Evolutionary conservation across 129 eudicot species (phyloP).

Genomic region (sunflower (Helianthus annuus)): DNA sequence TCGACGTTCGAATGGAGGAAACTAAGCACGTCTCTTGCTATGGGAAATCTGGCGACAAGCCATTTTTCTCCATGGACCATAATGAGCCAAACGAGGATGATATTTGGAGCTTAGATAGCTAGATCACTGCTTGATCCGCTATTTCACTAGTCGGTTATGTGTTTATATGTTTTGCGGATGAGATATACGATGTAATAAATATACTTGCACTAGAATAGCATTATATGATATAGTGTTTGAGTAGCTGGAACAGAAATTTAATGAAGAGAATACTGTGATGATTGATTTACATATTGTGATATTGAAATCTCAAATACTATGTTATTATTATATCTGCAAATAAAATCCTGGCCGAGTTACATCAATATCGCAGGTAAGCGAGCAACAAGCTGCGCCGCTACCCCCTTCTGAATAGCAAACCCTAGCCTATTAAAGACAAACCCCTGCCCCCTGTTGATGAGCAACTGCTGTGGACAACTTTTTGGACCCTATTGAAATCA

Average conservation of each 20-base stretch:
- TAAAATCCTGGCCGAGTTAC: no score
- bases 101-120: slow-evolving; percentile 45
- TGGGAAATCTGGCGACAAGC: slow-evolving; percentile 23
- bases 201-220: slow-evolving; percentile 8
- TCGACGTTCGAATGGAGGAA: slow-evolving; percentile 41
- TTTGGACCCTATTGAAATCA: neutral
- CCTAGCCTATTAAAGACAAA: no score
- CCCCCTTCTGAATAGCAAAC: no score
- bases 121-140: slow-evolving; percentile 47
- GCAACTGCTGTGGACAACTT: no score
- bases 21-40: slow-evolving; percentile 26
- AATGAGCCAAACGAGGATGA: slow-evolving; percentile 34
- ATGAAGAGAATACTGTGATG: slow-evolving; percentile 14
- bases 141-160: slow-evolving; percentile 41
- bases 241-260: neutral
- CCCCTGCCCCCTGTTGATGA: no score
- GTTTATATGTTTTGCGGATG: neutral
- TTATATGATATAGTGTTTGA: slow-evolving; percentile 3
- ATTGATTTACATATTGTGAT: neutral
- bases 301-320: no score
- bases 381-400: no score
- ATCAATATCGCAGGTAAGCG: no score
- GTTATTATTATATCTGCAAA: no score
- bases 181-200: neutral
- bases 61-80: slow-evolving; percentile 24